Evolutionary conservation across 352 stramenopile species (phyloP).

Genomic region (Pythium phragmitis): DNA sequence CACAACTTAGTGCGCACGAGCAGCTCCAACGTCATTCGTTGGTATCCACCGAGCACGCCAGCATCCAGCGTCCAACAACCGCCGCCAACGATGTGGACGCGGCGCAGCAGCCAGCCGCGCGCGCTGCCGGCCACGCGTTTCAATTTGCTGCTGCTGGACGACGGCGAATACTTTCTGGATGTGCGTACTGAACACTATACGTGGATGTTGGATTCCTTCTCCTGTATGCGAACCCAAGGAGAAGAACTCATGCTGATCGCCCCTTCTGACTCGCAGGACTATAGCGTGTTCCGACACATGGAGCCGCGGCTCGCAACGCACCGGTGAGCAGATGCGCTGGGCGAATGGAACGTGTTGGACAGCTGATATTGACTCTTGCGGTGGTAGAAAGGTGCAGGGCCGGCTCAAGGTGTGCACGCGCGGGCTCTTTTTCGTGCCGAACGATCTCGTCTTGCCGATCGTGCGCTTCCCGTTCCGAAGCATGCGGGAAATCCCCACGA

Average conservation of each 20-base stretch:
- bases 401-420: conserved; percentile 88
- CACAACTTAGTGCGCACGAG: too few relatives aligned
- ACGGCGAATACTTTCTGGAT: conserved; percentile 94
- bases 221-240: background rate
- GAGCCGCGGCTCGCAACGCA: conserved; percentile 34
- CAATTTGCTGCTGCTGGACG: conserved; percentile 92
- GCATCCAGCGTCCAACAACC: background rate
- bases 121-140: conserved; percentile 61
- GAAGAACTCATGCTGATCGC: background rate
- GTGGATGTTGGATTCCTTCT: background rate
- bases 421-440: conserved; percentile 91
- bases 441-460: conserved; percentile 77
- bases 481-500: conserved; percentile 56
- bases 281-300: conserved; percentile 59
- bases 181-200: conserved; percentile 31
- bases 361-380: background rate
- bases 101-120: conserved; percentile 23
- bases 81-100: conserved; percentile 18
- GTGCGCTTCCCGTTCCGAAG: conserved; percentile 87
- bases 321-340: conserved; percentile 13
- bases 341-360: background rate
- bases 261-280: conserved; percentile 40
- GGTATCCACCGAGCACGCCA: too few relatives aligned
- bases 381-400: conserved; percentile 63
- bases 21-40: too few relatives aligned